Percentiles rank a stretch among this genome's conserved stretches.
Conservation (phyloP, 2,329 filamentous ascomycete species). For the Paraphaeosphaeria minitans region DNA sequence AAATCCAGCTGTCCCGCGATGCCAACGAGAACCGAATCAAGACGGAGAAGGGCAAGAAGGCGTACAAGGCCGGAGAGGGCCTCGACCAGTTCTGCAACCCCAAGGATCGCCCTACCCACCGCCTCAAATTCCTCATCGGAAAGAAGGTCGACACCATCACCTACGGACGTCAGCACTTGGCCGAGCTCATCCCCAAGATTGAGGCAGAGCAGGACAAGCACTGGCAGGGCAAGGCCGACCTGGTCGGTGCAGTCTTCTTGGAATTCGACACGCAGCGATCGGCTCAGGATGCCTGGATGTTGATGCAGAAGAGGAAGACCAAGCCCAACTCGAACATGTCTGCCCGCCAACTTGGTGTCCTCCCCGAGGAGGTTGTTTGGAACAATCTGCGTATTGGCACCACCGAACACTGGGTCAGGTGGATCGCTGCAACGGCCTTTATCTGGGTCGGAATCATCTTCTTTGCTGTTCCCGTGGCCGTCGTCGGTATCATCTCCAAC, state of each 20-base stretch:
- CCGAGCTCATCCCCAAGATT: conserved; percentile 73
- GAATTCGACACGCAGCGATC: conserved; percentile 82
- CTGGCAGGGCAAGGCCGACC: conserved; percentile 67
- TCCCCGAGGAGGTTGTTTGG: conserved; percentile 56
- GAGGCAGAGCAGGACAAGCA: conserved; percentile 70
- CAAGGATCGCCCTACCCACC: conserved; percentile 49
- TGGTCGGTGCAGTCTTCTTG: conserved; percentile 80
- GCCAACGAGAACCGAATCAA: conserved; percentile 73
- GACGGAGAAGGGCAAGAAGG: conserved; percentile 57
- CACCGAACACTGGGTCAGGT: conserved; percentile 37
- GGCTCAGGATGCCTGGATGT: conserved; percentile 84
- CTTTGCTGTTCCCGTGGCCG: conserved; percentile 52
- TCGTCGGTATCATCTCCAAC: conserved; percentile 53
- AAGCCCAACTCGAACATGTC: conserved; percentile 43
- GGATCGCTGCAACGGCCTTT: conserved; percentile 45
- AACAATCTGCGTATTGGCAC: conserved; percentile 49
- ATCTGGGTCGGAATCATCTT: conserved; percentile 52
- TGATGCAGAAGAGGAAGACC: conserved; percentile 49
- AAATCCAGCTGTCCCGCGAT: conserved; percentile 50
- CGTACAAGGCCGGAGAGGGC: conserved; percentile 50
- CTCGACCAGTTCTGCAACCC: conserved; percentile 49
- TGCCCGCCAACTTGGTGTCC: conserved; percentile 51
- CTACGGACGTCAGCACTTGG: conserved; percentile 77
- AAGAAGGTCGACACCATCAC: conserved; percentile 74
- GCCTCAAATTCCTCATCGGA: conserved; percentile 48